Base-by-base conservation (phyloP, 2,329 filamentous ascomycete genomes). In the Clarireedia paspali region DNA sequence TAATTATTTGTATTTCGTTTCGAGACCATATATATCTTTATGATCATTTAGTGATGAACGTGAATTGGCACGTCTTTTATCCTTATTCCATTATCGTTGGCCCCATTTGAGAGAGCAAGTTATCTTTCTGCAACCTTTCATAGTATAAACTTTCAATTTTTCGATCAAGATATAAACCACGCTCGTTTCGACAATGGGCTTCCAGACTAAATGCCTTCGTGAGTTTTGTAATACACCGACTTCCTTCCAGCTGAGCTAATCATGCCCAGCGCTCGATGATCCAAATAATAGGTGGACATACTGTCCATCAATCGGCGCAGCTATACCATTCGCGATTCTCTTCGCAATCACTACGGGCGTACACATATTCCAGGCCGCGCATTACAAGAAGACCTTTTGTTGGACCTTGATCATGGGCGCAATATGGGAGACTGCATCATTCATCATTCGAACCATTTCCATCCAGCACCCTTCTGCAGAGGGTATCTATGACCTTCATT, bases 321-420 rank as follows among this genome's bases (percentile, higher is more conserved):
- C 73, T 1, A 53, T 74, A 5, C 46, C 69, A 38, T 72, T 73
- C 59, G 50, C 70, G 1, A 60, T 69, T 5, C 47, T 72, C 14
- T 75, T 74, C 60, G 70, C 69, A 15, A 48, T 70, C 24, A 65
- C 64, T 5, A 64, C 64, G 14, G 47, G 63, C 24, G 12, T 59
- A 3, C 72, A 74, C 57, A 61, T 70, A 15, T 63, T 64, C 12
- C 70, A 73, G 61, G 71, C 70, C 1, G 59, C 68, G 53, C 50
- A 63, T n/a, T 68, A 71, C 61, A 67, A 66, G 44, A 72, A 74
- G 17, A 15, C 38, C 9, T 74, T 74, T 58, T 71, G 67, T 53
- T 74, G 71, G 72, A 71, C 76, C 3, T 70, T 78, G 9, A 70
- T 75, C 44, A 73, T 77, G 67, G 75, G 71, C 7, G 62, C 63